phyloP scores from a whole-genome alignment of 805 yeast species.

The Teunomyces barrocoloradensis region DNA sequence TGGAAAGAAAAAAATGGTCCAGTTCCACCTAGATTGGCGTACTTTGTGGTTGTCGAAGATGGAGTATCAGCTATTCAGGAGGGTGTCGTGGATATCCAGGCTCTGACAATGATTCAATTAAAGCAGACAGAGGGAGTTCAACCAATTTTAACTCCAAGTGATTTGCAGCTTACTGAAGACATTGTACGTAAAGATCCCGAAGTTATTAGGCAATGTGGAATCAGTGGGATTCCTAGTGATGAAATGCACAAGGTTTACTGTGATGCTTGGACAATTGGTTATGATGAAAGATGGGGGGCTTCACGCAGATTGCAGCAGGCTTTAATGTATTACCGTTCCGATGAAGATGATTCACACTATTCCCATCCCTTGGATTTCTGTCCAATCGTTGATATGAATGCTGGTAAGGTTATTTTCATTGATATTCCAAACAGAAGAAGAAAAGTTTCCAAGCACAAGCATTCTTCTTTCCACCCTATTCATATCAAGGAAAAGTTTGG shows the following conservation, averaged over 20 bases:
- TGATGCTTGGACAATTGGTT: constrained; percentile 71
- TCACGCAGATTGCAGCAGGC: constrained; percentile 77
- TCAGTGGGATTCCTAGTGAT: constrained; percentile 63
- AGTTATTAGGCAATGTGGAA: constrained; percentile 69
- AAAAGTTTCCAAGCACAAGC: constrained; percentile 65
- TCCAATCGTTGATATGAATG: constrained; percentile 76
- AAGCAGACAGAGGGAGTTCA: constrained; percentile 58
- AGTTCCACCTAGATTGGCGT: constrained; percentile 67
- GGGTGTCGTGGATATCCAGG: constrained; percentile 61
- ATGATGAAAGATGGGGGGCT: constrained; percentile 77
- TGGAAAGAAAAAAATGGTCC: constrained; percentile 65
- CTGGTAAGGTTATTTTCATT: constrained; percentile 63
- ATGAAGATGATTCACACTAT: constrained; percentile 75
- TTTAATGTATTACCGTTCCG: constrained; percentile 69
- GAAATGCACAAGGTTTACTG: constrained; percentile 63
- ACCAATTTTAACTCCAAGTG: constrained; percentile 73
- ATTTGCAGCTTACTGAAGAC: constrained; percentile 59
- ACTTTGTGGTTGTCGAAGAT: constrained; percentile 57
- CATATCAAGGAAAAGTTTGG: constrained; percentile 62
- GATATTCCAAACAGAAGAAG: constrained; percentile 77
- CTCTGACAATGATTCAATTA: constrained; percentile 46
- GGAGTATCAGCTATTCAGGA: constrained; percentile 66
- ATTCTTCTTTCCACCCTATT: constrained; percentile 67
- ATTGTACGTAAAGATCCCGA: constrained; percentile 67
- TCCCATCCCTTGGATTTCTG: constrained; percentile 79